Base-by-base conservation (phyloP, 1,139 yeast species). In the Protomyces inouyei region DNA sequence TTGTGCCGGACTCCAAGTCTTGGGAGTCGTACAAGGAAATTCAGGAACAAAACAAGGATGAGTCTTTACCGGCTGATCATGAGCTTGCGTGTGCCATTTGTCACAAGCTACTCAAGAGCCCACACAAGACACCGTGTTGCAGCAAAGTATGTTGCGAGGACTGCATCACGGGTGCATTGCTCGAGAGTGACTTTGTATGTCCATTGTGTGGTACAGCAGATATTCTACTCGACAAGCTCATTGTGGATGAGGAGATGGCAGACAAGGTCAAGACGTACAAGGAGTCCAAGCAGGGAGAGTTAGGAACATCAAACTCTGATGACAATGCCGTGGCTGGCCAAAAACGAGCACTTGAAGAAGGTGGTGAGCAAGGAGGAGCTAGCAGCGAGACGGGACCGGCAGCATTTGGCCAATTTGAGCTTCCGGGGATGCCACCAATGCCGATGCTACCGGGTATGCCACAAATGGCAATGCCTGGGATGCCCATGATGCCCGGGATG, bases 121-220 rank as follows among this genome's bases (percentile, higher is more conserved):
- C 98, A 0, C 95, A 88, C n/a, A 83, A 80, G 75, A 91, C 96
- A 0, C 95, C 95, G 52, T 89, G 96, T 73, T 93, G 98, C 73
- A 76, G 78, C 23, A 82, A 78, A 60, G 74, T 81, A 0, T 84
- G 83, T 67, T 83, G 95, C 14, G 82, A 84, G 66, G 78, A 77
- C 4, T 76, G 81, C 67, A 85, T 93, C 68, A 98, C 93, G 72
- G 87, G 85, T 70, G 76, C 82, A 3, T 76, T 93, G 52, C 80
- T 93, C 65, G 96, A 89, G 52, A 83, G 85, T 65, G 98, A 93
- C 73, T 93, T 93, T 77, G 85, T 84, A 57, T 93, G 98, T 76
- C 98, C 98, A 9, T 86, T 85, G 68, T 93, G 98, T 77, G 83
- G 82, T 8, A 81, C 81, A 18, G 85, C 83, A 37, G 97, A 90